phyloP scores from a whole-genome alignment of 2,329 filamentous ascomycete genomes.

The Trichothecium sympodiale region DNA sequence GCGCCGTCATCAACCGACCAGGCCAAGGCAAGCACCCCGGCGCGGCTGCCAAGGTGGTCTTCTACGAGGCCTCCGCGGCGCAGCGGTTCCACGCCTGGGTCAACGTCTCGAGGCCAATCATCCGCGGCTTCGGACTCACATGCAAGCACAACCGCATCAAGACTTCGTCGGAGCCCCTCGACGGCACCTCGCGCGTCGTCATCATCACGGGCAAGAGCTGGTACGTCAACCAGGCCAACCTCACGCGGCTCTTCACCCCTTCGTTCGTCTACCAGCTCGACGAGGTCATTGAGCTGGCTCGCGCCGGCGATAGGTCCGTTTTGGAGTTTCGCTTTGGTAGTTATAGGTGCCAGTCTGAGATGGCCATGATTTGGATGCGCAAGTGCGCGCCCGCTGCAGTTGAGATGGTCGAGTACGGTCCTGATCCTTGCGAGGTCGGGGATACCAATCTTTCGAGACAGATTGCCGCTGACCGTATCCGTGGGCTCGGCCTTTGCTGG shows the following conservation, averaged over 20 bases:
- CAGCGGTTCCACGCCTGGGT: constrained; percentile 16
- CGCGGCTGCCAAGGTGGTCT: constrained; percentile 38
- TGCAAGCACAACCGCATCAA: constrained; percentile 39
- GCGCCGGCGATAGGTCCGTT: constrained; percentile 15
- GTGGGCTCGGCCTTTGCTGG: constrained; percentile 17
- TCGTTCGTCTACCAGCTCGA: constrained; percentile 39
- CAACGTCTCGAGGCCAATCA: constrained; percentile 18
- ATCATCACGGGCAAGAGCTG: constrained; percentile 32
- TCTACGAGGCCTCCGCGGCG: constrained; percentile 30
- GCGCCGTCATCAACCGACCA: constrained; percentile 39
- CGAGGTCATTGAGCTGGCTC: constrained; percentile 20
- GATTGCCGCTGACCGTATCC: constrained; percentile 20
- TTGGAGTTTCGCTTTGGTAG: constrained; percentile 44
- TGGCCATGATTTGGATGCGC: constrained; percentile 29
- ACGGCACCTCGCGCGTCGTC: constrained; percentile 33
- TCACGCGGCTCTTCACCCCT: constrained; percentile 28
- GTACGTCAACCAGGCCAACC: constrained; percentile 29
- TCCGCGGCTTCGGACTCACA: constrained; percentile 23
- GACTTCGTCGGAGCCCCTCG: constrained; percentile 17
- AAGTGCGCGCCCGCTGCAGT: constrained; percentile 21
- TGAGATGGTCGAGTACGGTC: constrained; percentile 25
- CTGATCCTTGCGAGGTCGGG: constrained; percentile 25
- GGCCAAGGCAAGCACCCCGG: constrained; percentile 21
- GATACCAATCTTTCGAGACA: constrained; percentile 18
- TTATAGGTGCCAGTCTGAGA: constrained; percentile 42